Evolutionary conservation across 352 stramenopile genomes (phyloP).

Genomic region (Phytophthora meadii): DNA sequence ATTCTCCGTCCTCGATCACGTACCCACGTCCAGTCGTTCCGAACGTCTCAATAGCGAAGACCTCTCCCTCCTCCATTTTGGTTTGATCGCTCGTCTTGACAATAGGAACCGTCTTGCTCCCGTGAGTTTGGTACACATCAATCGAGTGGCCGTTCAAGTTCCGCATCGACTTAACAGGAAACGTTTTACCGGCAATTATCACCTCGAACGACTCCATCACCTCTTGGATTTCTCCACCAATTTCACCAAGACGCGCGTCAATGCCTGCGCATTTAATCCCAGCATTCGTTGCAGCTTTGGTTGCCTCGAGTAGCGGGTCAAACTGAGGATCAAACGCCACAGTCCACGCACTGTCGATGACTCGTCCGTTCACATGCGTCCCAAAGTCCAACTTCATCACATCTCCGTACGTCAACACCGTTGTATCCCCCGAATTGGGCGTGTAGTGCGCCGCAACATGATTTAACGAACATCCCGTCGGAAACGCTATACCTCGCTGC

Average conservation of each 20-base stretch:
- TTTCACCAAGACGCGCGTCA: constrained; percentile 90
- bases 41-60: constrained; percentile 98
- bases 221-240: constrained; percentile 30
- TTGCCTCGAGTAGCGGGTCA: constrained; percentile 92
- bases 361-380: constrained; percentile 96
- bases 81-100: constrained; percentile 93
- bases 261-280: constrained; percentile 94
- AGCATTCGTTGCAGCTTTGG: constrained; percentile 94
- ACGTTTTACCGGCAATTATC: constrained; percentile 95
- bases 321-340: constrained; percentile 96
- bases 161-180: constrained; percentile 95
- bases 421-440: constrained; percentile 96
- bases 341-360: constrained; percentile 98
- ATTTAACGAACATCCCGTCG: constrained; percentile 97
- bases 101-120: constrained; percentile 97
- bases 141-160: constrained; percentile 99
- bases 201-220: constrained; percentile 54
- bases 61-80: constrained; percentile 98
- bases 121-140: constrained; percentile 95
- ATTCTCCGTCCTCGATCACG: constrained; percentile 95
- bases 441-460: constrained; percentile 98
- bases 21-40: constrained; percentile 85
- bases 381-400: constrained; percentile 99
- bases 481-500: constrained; percentile 53
- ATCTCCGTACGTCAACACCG: constrained; percentile 94